A percentile compares a stretch with the other conserved stretches of the same genome.
phyloP scores from a whole-genome alignment of 495 filamentous ascomycete genomes.

The Daldinia loculata region DNA sequence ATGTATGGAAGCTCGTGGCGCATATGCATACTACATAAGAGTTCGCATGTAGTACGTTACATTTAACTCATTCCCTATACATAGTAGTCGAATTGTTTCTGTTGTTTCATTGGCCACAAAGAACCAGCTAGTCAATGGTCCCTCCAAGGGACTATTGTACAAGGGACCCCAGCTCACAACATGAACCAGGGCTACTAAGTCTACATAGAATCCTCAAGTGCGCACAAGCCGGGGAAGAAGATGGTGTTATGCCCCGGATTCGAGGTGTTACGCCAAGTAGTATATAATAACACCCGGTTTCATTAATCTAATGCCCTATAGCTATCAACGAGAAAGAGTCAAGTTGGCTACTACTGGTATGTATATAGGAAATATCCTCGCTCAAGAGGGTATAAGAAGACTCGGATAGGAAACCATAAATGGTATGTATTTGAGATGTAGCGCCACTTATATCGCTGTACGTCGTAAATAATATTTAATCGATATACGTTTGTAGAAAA shows the following conservation, averaged over 20 bases:
- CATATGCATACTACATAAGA: conserved; percentile 3
- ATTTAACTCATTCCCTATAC: conserved; percentile 3
- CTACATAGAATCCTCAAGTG: neutral
- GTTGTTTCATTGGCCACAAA: neutral
- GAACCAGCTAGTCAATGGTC: conserved; percentile 11
- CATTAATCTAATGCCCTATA: neutral
- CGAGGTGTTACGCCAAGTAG: conserved; percentile 13
- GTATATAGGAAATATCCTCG: neutral
- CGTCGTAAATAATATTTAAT: neutral
- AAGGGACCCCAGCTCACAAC: conserved; percentile 16
- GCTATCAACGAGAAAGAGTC: neutral
- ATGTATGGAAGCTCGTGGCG: conserved; percentile 5
- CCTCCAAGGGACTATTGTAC: neutral
- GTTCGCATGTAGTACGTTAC: conserved; percentile 11
- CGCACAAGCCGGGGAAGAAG: conserved; percentile 20
- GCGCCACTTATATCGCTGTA: neutral
- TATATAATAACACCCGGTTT: conserved; percentile 11
- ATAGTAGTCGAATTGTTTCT: neutral
- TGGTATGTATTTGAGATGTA: neutral
- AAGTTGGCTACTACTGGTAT: neutral
- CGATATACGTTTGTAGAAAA: conserved; percentile 1
- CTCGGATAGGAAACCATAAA: neutral
- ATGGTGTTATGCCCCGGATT: conserved; percentile 29
- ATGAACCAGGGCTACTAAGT: neutral
- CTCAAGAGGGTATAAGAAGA: neutral